phyloP scores from a whole-genome alignment of 345 rosid genomes.

The Pelargonium nanum region DNA sequence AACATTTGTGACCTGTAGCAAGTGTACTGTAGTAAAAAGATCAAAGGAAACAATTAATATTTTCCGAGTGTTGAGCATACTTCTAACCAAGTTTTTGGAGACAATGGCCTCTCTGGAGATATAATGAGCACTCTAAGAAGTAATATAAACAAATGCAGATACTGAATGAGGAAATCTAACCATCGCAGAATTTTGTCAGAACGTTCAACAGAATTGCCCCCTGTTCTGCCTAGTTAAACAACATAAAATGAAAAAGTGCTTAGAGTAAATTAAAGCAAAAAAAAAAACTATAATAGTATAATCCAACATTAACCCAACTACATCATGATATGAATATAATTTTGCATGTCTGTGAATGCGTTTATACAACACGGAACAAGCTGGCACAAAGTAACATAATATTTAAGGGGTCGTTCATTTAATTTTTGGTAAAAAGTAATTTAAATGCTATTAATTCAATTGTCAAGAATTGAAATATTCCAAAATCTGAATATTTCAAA shows the following conservation, averaged over 20 bases:
- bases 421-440: no score
- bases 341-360: not conserved
- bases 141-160: not conserved
- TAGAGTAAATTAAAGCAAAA: not conserved
- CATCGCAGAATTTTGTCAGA: conserved; percentile 26
- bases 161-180: conserved; percentile 13
- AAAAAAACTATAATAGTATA: not conserved
- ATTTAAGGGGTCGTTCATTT: no score
- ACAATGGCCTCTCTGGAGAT: not conserved
- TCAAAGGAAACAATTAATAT: not conserved
- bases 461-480: no score
- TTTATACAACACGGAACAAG: no score
- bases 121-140: not conserved
- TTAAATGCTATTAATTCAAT: no score
- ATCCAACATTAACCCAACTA: not conserved
- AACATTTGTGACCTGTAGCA: not conserved
- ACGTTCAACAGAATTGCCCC: conserved; percentile 24
- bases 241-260: not conserved
- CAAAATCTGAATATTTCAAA: no score
- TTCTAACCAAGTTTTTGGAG: not conserved
- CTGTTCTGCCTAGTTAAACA: conserved; percentile 25
- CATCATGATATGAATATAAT: not conserved
- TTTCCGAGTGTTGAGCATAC: not conserved
- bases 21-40: not conserved
- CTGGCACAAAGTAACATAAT: no score